phyloP scores from a whole-genome alignment of 2,329 filamentous ascomycete genomes.

The Trichoderma polysporum region DNA sequence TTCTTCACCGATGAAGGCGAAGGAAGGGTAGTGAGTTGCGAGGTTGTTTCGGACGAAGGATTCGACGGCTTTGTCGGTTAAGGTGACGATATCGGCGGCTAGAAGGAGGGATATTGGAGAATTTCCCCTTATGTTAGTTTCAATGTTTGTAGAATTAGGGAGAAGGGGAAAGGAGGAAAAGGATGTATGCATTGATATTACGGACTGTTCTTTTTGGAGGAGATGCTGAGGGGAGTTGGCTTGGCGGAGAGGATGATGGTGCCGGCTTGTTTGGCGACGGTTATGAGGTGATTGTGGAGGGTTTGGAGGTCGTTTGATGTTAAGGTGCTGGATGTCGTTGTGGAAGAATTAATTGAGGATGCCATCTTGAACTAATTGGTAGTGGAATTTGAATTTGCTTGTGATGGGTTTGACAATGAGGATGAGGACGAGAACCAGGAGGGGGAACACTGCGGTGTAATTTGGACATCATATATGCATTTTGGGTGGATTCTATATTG shows the following conservation, averaged over 20 bases:
- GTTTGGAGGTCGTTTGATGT: not conserved
- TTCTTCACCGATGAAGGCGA: not conserved
- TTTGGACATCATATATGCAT: not conserved
- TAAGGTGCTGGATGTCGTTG: not conserved
- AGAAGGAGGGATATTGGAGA: not conserved
- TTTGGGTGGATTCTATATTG: not conserved
- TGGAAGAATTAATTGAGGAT: not conserved
- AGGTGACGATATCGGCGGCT: constrained; percentile 1
- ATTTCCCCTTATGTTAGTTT: not conserved
- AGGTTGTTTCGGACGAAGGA: not conserved
- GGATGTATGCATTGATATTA: not conserved
- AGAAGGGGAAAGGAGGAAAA: too few relatives aligned
- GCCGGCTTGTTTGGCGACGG: not conserved
- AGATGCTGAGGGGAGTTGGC: not conserved
- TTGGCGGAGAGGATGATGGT: not conserved
- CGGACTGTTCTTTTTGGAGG: not conserved
- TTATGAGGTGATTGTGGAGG: not conserved
- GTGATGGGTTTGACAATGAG: not conserved
- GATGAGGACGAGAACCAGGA: not conserved
- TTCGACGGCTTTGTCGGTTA: not conserved
- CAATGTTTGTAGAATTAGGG: too few relatives aligned
- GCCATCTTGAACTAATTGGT: too few relatives aligned
- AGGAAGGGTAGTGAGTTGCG: not conserved
- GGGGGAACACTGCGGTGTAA: too few relatives aligned
- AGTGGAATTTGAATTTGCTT: too few relatives aligned